Conservation (phyloP, 2,329 filamentous ascomycete species). For the Aspergillus carbonarius region DNA sequence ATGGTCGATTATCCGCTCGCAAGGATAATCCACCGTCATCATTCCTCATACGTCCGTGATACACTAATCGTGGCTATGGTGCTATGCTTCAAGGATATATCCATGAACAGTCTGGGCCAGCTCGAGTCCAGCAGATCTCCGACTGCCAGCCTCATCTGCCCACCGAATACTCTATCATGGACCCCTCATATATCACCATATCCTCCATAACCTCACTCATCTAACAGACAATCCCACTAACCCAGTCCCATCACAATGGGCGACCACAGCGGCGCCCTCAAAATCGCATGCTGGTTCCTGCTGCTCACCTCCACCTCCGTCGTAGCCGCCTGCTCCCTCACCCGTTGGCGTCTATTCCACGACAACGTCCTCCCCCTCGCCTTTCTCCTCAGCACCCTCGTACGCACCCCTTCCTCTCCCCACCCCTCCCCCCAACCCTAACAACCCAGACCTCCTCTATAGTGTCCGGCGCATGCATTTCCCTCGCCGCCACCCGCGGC, state of each 20-base stretch:
- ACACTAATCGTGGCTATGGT: too few species aligned
- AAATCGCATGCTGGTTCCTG: slow-evolving; percentile 3
- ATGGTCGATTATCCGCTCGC: too few species aligned
- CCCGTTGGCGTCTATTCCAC: slow-evolving; percentile 2
- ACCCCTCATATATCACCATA: not conserved
- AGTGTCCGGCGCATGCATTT: not conserved
- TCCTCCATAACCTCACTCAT: not conserved
- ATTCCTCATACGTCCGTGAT: too few species aligned
- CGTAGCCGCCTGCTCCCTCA: not conserved
- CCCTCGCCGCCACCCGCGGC: not conserved
- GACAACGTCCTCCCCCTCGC: not conserved
- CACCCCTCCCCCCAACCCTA: not conserved
- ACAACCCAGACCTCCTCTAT: not conserved
- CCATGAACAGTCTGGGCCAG: too few species aligned
- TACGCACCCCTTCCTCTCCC: not conserved
- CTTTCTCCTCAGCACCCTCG: not conserved
- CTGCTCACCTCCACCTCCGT: not conserved
- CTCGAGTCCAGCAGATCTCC: too few species aligned
- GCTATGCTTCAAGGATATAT: too few species aligned
- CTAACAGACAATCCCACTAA: not conserved
- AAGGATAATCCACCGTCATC: too few species aligned
- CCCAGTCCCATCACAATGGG: not conserved
- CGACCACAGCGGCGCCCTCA: not conserved
- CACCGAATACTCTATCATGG: not conserved
- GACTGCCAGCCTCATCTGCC: too few species aligned